Evolutionary conservation across 176 grass and related monocot species (phyloP).

Genomic region (Juncus effusus): DNA sequence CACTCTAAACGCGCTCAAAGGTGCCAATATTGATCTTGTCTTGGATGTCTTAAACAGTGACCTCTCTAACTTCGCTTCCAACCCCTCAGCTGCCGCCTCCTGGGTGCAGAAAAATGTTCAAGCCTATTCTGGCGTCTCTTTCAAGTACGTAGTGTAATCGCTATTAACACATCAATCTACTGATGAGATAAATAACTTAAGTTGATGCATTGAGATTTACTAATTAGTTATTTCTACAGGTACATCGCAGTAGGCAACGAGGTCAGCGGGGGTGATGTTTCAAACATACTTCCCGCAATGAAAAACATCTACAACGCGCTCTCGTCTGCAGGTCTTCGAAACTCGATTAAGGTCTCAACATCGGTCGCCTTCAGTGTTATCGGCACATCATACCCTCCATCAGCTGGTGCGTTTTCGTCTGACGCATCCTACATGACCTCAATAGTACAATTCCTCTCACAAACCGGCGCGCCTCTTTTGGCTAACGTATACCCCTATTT

Average conservation of each 20-base stretch:
- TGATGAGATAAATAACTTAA: no score
- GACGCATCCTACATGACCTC: constrained; percentile 37
- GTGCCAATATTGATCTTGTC: constrained; percentile 41
- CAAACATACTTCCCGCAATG: constrained; percentile 57
- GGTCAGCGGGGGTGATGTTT: constrained; percentile 15
- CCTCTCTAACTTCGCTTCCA: constrained; percentile 31
- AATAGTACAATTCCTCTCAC: constrained; percentile 50
- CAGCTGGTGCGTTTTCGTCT: constrained; percentile 43
- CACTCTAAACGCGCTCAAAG: constrained; percentile 34
- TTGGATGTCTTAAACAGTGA: constrained; percentile 39
- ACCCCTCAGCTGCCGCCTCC: constrained; percentile 9
- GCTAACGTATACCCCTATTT: constrained; percentile 79
- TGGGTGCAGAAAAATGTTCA: constrained; percentile 55
- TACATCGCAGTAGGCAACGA: constrained; percentile 78
- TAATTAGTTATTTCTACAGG: neutral
- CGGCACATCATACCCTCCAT: constrained; percentile 56
- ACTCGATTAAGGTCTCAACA: constrained; percentile 52
- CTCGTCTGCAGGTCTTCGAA: constrained; percentile 31
- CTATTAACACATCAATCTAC: no score
- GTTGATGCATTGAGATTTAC: no score
- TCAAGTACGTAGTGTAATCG: constrained; percentile 16
- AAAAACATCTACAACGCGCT: constrained; percentile 51
- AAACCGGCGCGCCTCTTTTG: constrained; percentile 52
- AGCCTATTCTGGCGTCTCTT: constrained; percentile 30
- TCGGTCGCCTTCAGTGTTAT: constrained; percentile 63